phyloP scores from a whole-genome alignment of 73 alveolate genomes.

The Paramecium sexaurelia region DNA sequence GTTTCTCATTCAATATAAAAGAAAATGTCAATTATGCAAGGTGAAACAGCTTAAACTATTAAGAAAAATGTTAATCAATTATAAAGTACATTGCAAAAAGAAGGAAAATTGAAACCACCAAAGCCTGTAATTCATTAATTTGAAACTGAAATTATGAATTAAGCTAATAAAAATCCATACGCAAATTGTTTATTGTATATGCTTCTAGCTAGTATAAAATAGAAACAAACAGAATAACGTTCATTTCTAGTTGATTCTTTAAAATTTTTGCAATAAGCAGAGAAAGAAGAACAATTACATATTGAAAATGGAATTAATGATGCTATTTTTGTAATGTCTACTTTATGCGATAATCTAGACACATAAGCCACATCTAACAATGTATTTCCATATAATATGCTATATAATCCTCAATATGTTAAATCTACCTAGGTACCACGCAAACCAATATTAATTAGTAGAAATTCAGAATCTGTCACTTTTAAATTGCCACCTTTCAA shows the following conservation, averaged over 20 bases:
- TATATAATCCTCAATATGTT: slow-evolving; percentile 72
- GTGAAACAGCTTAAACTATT: slow-evolving; percentile 62
- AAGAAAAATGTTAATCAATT: slow-evolving; percentile 83
- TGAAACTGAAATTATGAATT: slow-evolving; percentile 74
- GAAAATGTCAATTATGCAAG: slow-evolving; percentile 85
- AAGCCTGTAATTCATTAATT: slow-evolving; percentile 82
- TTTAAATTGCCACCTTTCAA: slow-evolving; percentile 79
- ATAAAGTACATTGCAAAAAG: slow-evolving; percentile 89
- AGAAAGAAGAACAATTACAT: slow-evolving; percentile 70
- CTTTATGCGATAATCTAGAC: slow-evolving; percentile 65
- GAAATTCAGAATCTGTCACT: slow-evolving; percentile 77
- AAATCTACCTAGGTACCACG: slow-evolving; percentile 74
- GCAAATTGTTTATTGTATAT: slow-evolving; percentile 74
- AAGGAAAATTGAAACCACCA: slow-evolving; percentile 93
- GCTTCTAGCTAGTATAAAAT: slow-evolving; percentile 76
- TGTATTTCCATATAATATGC: slow-evolving; percentile 73
- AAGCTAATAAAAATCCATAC: slow-evolving; percentile 75
- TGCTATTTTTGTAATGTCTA: slow-evolving; percentile 76
- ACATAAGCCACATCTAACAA: slow-evolving; percentile 64
- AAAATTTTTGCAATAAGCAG: slow-evolving; percentile 74
- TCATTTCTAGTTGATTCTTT: slow-evolving; percentile 71
- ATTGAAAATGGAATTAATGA: slow-evolving; percentile 70
- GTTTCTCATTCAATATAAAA: slow-evolving; percentile 72
- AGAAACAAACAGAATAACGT: slow-evolving; percentile 73
- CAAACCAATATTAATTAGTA: slow-evolving; percentile 76